A percentile compares a stretch with the other conserved stretches of the same genome.
Conservation (phyloP, 83 land plant species). For the Picea abies region DNA sequence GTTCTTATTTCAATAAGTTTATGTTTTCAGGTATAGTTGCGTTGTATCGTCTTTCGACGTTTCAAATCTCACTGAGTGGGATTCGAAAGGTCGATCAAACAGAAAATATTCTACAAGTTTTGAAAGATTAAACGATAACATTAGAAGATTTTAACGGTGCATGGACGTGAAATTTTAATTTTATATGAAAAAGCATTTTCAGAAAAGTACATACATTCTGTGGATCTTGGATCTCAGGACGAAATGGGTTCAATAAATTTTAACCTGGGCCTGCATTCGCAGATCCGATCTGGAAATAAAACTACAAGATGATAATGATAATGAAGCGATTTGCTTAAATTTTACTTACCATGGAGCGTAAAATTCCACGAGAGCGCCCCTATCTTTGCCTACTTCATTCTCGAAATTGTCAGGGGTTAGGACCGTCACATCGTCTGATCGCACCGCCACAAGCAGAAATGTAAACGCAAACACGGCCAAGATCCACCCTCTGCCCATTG, state of each 20-base stretch:
- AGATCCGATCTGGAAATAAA: background rate
- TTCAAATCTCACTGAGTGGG: no score
- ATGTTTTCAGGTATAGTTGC: no score
- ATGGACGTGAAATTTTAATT: no score
- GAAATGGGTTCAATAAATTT: background rate
- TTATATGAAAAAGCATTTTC: no score
- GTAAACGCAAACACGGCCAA: background rate
- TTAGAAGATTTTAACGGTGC: no score
- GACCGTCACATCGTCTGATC: constrained; percentile 78
- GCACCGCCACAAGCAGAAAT: constrained; percentile 20
- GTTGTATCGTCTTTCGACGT: no score
- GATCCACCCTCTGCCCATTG: constrained; percentile 3
- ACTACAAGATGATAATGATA: no score
- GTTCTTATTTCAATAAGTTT: no score
- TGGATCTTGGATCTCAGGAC: background rate
- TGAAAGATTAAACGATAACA: no score
- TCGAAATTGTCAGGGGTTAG: constrained; percentile 87
- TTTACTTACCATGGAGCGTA: constrained; percentile 90
- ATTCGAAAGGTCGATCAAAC: no score
- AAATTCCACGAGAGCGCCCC: constrained; percentile 94
- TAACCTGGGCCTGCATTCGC: background rate
- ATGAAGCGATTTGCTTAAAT: background rate
- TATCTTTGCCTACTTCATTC: constrained; percentile 80
- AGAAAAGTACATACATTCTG: no score
- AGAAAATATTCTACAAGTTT: no score